Conservation (phyloP, 2,329 filamentous ascomycete species). For the Myotisia sp. region DNA sequence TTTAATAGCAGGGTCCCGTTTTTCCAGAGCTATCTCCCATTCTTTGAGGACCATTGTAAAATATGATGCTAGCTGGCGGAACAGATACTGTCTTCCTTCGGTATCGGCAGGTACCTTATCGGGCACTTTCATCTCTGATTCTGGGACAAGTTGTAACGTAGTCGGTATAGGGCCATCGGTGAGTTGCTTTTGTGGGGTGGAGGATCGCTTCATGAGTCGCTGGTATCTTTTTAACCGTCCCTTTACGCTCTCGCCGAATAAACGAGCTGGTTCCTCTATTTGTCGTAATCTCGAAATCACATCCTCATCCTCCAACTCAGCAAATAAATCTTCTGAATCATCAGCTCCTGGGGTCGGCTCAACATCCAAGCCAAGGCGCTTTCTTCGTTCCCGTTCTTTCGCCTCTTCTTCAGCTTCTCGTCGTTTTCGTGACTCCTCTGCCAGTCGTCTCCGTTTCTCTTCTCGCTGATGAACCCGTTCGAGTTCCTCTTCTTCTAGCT, state of each 20-base stretch:
- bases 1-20: conserved; percentile 43
- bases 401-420: conserved; percentile 59
- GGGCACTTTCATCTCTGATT: conserved; percentile 76
- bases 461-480: conserved; percentile 55
- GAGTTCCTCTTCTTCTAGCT: conserved; percentile 72
- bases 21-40: conserved; percentile 64
- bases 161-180: conserved; percentile 76
- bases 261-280: conserved; percentile 54
- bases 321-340: conserved; percentile 18
- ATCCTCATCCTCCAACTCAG: conserved; percentile 42
- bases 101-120: conserved; percentile 48
- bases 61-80: conserved; percentile 80
- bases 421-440: conserved; percentile 59
- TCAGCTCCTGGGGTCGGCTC: conserved; percentile 32
- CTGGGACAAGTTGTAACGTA: conserved; percentile 61
- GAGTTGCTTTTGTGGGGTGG: conserved; percentile 30
- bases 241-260: conserved; percentile 72
- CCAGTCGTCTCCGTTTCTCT: conserved; percentile 66
- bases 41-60: conserved; percentile 90
- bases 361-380: conserved; percentile 67
- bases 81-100: conserved; percentile 56
- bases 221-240: conserved; percentile 57
- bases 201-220: conserved; percentile 38
- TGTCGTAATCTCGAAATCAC: conserved; percentile 53
- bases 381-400: conserved; percentile 58